Percentiles rank a stretch among this genome's conserved stretches.
These are phyloP conservation scores for Myrmaecium sp. DNA, from an alignment of 2,329 filamentous ascomycete genomes.

Conservation along the genomic window DNA sequence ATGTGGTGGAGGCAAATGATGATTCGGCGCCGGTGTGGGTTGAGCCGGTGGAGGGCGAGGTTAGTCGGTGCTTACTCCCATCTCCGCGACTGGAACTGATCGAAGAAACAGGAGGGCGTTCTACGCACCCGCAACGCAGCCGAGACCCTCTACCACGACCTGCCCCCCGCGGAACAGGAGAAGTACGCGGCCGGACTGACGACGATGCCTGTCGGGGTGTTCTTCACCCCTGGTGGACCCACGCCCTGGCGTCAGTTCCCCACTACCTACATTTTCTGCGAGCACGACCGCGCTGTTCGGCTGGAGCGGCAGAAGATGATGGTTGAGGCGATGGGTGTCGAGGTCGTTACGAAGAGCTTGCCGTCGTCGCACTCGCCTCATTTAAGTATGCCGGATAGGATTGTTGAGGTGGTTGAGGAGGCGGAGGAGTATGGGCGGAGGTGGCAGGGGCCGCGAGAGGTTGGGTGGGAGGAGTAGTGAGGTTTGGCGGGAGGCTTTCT, in stretches of 20 bases:
- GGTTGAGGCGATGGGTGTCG: conserved; percentile 8
- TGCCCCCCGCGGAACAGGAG: conserved; percentile 3
- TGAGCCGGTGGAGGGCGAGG: neutral
- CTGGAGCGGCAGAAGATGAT: conserved; percentile 7
- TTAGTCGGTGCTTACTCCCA: neutral
- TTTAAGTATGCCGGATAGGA: conserved; percentile 10
- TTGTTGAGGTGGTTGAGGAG: conserved; percentile 6
- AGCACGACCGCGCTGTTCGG: conserved; percentile 10
- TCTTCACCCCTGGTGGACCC: conserved; percentile 5
- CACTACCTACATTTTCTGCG: conserved; percentile 9
- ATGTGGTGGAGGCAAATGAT: neutral
- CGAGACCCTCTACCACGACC: conserved; percentile 11
- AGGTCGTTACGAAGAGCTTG: conserved; percentile 7
- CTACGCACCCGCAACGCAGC: conserved; percentile 2
- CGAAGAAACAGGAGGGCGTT: conserved; percentile 3
- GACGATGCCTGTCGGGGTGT: neutral
- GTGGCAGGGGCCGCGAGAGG: no score
- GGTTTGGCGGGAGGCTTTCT: no score
- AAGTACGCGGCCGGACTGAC: neutral
- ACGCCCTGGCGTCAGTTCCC: conserved; percentile 8
- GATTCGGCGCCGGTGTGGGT: neutral
- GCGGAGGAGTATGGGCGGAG: conserved; percentile 3
- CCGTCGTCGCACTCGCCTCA: conserved; percentile 11
- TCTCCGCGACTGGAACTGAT: no score
- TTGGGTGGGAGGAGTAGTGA: no score